Conservation (phyloP, 1,284 basidiomycete genomes). For the Abortiporus biennis region DNA sequence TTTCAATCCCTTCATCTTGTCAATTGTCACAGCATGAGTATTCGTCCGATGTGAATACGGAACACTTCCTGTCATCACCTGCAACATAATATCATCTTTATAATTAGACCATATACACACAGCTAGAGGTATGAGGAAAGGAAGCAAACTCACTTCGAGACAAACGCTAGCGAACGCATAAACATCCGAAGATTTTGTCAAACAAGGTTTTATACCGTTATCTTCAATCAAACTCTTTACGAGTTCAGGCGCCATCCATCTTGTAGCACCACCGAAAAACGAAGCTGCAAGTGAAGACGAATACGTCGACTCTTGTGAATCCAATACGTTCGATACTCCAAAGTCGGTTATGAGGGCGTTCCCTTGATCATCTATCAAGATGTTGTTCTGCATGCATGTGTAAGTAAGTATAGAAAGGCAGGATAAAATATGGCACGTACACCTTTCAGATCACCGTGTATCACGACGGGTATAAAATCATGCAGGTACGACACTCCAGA, state of each 20-base stretch:
- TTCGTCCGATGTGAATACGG: constrained; percentile 47
- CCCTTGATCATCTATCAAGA: constrained; percentile 44
- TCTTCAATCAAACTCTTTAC: constrained; percentile 17
- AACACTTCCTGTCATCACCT: constrained; percentile 44
- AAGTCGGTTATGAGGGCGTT: constrained; percentile 52
- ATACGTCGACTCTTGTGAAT: no score
- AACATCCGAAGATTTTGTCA: constrained; percentile 48
- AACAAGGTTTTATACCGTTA: constrained; percentile 37
- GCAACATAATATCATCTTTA: neutral
- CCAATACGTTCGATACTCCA: constrained; percentile 49
- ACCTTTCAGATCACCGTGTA: constrained; percentile 10
- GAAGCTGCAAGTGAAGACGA: constrained; percentile 29
- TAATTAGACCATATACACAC: neutral
- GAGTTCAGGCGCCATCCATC: constrained; percentile 48
- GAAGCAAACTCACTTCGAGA: constrained; percentile 37
- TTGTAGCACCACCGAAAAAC: constrained; percentile 43
- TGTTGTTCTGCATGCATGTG: constrained; percentile 38
- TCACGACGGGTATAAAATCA: constrained; percentile 1
- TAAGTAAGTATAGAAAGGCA: neutral
- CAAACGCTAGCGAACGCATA: constrained; percentile 53
- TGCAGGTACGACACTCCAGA: constrained; percentile 11
- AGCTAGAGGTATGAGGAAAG: neutral
- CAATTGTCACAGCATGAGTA: constrained; percentile 41
- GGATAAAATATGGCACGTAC: constrained; percentile 5
- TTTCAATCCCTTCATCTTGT: constrained; percentile 43